Evolutionary conservation across 2,329 filamentous ascomycete genomes (phyloP).

Genomic region (Paraphaeosphaeria sporulosa): DNA sequence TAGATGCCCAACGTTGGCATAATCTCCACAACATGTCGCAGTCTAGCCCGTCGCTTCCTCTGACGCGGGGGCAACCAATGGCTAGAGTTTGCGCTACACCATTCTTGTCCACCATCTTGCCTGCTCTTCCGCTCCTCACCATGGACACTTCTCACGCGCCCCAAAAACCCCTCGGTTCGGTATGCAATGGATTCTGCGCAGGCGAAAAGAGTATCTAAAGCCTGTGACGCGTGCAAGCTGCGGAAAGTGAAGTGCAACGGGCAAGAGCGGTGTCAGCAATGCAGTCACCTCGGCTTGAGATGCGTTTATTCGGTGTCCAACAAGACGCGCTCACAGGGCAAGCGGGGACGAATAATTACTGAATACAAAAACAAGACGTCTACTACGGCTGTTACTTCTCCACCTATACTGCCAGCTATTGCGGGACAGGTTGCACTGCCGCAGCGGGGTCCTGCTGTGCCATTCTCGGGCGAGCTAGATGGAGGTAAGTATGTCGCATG

Average conservation of each 20-base stretch:
- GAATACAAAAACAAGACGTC: slow-evolving; percentile 48
- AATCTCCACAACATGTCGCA: not conserved
- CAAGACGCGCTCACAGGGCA: slow-evolving; percentile 48
- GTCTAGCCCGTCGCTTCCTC: not conserved
- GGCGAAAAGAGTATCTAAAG: slow-evolving; percentile 47
- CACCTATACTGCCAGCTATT: slow-evolving; percentile 36
- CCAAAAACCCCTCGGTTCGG: not conserved
- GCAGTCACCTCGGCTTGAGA: slow-evolving; percentile 51
- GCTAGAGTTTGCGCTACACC: slow-evolving; percentile 7
- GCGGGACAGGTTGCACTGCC: slow-evolving; percentile 20
- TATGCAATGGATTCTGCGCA: slow-evolving; percentile 29
- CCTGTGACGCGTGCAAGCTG: slow-evolving; percentile 57
- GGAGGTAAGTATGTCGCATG: slow-evolving; percentile 18
- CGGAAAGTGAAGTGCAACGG: slow-evolving; percentile 59
- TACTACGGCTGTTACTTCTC: slow-evolving; percentile 24
- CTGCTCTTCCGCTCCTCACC: slow-evolving; percentile 8
- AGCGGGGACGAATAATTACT: slow-evolving; percentile 52
- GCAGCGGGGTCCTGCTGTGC: slow-evolving; percentile 21
- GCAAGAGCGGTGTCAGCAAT: slow-evolving; percentile 52
- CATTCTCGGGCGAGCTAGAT: slow-evolving; percentile 25
- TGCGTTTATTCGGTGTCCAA: slow-evolving; percentile 54
- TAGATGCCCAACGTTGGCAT: not conserved
- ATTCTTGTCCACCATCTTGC: slow-evolving; percentile 6
- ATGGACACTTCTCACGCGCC: slow-evolving; percentile 2
- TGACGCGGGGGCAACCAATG: slow-evolving; percentile 4